Percentiles rank a stretch among this genome's conserved stretches.
phyloP scores from a whole-genome alignment of 208 protist species.

The Leishmania major region DNA sequence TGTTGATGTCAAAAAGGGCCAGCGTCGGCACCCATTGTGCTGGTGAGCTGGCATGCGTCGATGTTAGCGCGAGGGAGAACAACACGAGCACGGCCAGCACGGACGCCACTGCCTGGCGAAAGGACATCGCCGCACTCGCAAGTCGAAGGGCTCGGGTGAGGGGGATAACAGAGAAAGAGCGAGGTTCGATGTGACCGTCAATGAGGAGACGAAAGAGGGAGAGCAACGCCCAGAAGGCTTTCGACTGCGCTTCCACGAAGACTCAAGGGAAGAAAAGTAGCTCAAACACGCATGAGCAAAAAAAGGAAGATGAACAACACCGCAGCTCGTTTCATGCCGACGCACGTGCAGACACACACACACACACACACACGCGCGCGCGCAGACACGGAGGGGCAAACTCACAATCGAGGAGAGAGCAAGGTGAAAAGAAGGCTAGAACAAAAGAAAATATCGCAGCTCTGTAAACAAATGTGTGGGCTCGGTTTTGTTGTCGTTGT shows the following conservation, averaged over 20 bases:
- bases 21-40: conserved; percentile 4
- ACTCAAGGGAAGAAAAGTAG: not conserved
- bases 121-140: not conserved
- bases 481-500: not conserved
- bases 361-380: not conserved
- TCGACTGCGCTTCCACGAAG: not conserved
- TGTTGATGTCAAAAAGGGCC: conserved; percentile 31
- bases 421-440: not conserved
- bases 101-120: not conserved
- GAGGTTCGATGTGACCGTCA: not conserved
- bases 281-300: not conserved
- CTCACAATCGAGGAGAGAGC: not conserved
- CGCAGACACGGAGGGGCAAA: not conserved
- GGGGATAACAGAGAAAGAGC: not conserved
- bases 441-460: not conserved
- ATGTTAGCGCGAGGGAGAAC: not conserved
- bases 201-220: not conserved
- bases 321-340: not conserved
- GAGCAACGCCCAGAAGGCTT: not conserved
- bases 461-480: not conserved
- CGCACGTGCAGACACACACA: not conserved
- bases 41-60: not conserved
- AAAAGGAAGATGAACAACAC: not conserved
- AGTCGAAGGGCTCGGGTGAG: not conserved
- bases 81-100: not conserved